Base-by-base conservation (phyloP, 108 stramenopile species). In the Bacterosira constricta region DNA sequence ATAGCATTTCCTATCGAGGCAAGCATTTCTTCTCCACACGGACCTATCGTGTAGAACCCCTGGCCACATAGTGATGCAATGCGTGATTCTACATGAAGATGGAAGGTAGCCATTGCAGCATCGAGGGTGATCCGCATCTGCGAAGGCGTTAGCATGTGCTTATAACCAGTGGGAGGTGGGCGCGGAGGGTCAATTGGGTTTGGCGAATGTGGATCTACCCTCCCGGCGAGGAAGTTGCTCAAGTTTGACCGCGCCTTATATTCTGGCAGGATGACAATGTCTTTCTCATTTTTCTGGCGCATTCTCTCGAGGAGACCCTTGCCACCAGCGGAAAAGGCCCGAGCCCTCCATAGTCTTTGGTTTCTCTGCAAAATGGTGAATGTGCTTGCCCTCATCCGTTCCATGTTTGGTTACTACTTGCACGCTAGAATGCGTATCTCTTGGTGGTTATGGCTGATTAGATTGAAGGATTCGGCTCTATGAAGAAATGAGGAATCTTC, bases 31-130 rank as follows among this genome's bases (percentile, higher is more conserved):
- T 95, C 94, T 23, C 94, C 94, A 70, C 94, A 92, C 13, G 94
- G 94, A n/a, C 94, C 94, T 51, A 95, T 95, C 21, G 91, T 95
- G 65, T 92, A 95, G 68, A 85, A 96, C 9, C 91, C 91, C 39
- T 90, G 64, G 0, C 94, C 91, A 10, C 87, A 78, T 27, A 89
- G 50, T 1, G 90, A 72, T 6, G 94, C 91, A 51, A 93, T 86
- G 25, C 94, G 81, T 21, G 91, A 81, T 75, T 96, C 85, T 12
- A 84, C 83, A 62, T 93, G 90, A 30, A 95, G 64, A n/a, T 71
- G 71, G 72, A 95, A 91, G 1, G 93, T 91, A 4, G 87, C 83
- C 52, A 94, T 72, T 1, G 85, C 82, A 21, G 90, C 87, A 60
- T 88, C 81, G 59, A 94, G 65, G 18, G 72, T 30, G n/a, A 60